phyloP scores from a whole-genome alignment of 225 moss, liverwort and hornwort genomes.

The Polytrichum commune region DNA sequence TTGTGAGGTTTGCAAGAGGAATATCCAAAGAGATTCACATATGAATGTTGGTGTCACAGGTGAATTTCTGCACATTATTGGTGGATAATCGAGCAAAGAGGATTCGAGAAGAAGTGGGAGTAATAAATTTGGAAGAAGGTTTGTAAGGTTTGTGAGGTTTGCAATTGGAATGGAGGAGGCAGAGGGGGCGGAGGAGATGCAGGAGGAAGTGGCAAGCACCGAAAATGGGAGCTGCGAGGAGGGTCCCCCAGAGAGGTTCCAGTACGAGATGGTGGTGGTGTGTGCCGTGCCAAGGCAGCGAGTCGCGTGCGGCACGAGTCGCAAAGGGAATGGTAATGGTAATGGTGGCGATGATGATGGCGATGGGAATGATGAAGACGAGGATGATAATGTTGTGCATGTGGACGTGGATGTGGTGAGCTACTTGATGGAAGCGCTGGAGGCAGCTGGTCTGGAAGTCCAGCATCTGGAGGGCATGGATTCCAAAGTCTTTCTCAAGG shows the following conservation, averaged over 20 bases:
- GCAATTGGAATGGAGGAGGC: no score
- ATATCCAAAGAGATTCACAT: no score
- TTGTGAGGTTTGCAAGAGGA: no score
- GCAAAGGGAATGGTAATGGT: not conserved
- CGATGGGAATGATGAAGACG: not conserved
- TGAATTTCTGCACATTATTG: no score
- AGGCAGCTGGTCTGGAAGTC: constrained; percentile 37
- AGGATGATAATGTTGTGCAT: constrained; percentile 3
- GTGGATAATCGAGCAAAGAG: no score
- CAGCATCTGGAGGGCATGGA: constrained; percentile 37
- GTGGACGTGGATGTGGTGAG: constrained; percentile 23
- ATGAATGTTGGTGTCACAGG: no score
- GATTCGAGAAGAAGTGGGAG: no score
- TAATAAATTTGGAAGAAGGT: no score
- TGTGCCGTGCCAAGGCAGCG: constrained; percentile 15
- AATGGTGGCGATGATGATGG: not conserved
- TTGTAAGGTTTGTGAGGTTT: no score
- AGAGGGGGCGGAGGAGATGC: no score
- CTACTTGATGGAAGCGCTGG: constrained; percentile 30
- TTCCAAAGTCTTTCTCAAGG: constrained; percentile 47
- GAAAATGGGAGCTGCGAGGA: not conserved
- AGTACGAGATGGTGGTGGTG: constrained; percentile 38
- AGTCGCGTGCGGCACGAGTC: not conserved
- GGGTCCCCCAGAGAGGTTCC: constrained; percentile 5
- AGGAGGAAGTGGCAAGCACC: no score